Percentiles rank a stretch among this genome's conserved stretches.
Evolutionary conservation across 345 rosid genomes (phyloP).

Genomic region (Geranium rotundifolium): DNA sequence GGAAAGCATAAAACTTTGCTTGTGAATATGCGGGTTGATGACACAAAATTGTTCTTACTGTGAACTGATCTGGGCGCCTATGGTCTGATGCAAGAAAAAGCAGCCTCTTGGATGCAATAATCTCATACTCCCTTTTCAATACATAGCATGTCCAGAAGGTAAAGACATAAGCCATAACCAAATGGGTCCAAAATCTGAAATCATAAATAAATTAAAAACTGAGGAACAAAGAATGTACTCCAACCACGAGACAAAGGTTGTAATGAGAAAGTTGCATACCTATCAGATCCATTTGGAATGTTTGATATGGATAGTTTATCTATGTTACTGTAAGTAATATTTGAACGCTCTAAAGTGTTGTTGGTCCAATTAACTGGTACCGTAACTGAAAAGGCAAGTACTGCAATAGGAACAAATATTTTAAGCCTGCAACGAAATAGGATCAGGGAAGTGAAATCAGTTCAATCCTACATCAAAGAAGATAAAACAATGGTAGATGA

Average conservation of each 20-base stretch:
- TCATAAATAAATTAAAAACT: background rate
- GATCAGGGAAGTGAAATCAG: background rate
- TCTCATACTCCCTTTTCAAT: conserved; percentile 61
- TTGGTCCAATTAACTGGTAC: conserved; percentile 91
- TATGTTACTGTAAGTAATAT: conserved; percentile 49
- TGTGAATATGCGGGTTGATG: too few relatives aligned
- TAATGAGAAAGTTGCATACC: conserved; percentile 28
- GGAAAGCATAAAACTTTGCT: too few relatives aligned
- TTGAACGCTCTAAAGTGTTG: conserved; percentile 39
- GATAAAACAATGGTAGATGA: background rate
- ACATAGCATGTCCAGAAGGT: conserved; percentile 91
- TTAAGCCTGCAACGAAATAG: conserved; percentile 51
- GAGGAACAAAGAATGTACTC: background rate
- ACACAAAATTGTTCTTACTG: conserved; percentile 32
- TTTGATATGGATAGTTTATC: conserved; percentile 91
- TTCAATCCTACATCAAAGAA: background rate
- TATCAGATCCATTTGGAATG: conserved; percentile 56
- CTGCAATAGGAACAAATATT: conserved; percentile 68
- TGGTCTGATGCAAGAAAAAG: conserved; percentile 82
- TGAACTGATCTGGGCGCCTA: conserved; percentile 75
- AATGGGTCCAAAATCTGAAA: conserved; percentile 85
- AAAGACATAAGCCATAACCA: conserved; percentile 75
- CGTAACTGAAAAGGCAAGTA: conserved; percentile 55
- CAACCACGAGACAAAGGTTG: background rate
- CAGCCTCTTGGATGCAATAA: conserved; percentile 64